Conservation (phyloP, 257 asterid species). For the Lycium ferocissimum region DNA sequence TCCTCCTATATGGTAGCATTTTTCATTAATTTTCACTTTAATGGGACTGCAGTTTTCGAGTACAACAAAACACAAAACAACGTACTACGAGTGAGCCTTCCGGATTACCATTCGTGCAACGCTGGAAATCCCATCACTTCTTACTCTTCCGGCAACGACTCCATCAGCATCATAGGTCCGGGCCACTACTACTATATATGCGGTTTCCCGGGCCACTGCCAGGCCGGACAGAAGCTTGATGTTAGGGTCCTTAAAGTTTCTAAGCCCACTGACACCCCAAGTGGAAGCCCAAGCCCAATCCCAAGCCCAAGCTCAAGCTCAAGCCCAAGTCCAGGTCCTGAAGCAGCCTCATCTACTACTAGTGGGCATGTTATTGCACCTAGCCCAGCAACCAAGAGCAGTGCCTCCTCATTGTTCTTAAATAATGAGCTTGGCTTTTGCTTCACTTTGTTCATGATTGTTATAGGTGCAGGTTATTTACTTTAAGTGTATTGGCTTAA, state of each 20-base stretch:
- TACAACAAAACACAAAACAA: slow-evolving; percentile 53
- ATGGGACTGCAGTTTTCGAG: slow-evolving; percentile 47
- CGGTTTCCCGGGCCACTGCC: slow-evolving; percentile 71
- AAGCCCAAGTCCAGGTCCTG: slow-evolving; percentile 8
- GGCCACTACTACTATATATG: slow-evolving; percentile 70
- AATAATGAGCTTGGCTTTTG: neutral
- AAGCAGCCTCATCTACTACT: slow-evolving; percentile 34
- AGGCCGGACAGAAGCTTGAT: slow-evolving; percentile 68
- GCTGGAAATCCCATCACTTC: slow-evolving; percentile 46
- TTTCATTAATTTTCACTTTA: neutral
- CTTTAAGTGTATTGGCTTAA: neutral
- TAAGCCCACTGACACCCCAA: neutral
- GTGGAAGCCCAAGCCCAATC: slow-evolving; percentile 25
- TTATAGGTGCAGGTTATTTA: neutral
- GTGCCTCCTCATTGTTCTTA: neutral
- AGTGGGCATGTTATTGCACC: slow-evolving; percentile 40
- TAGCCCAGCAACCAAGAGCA: slow-evolving; percentile 45
- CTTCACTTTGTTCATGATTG: slow-evolving; percentile 1
- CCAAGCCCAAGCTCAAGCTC: slow-evolving; percentile 37
- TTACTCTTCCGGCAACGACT: slow-evolving; percentile 61
- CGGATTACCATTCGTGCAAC: slow-evolving; percentile 54
- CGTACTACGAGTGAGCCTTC: slow-evolving; percentile 60
- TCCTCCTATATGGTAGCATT: neutral
- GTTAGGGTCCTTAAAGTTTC: slow-evolving; percentile 48
- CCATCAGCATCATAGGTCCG: slow-evolving; percentile 43